Evolutionary conservation across 257 asterid species (phyloP).

Genomic region (Solanum okadae): DNA sequence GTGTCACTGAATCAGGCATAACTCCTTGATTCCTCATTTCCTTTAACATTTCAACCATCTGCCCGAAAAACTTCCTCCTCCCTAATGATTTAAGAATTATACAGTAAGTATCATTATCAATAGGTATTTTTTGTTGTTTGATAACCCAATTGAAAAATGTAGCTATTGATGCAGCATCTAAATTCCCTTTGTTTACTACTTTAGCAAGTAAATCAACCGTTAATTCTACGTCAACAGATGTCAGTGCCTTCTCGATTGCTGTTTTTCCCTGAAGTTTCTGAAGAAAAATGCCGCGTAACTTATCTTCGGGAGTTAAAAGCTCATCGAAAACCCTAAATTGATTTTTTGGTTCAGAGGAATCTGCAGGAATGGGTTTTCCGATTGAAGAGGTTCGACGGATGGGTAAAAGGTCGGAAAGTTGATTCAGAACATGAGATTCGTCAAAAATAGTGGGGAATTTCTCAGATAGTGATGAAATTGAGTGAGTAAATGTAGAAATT

Average conservation of each 20-base stretch:
- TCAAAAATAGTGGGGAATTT: slow-evolving; percentile 2
- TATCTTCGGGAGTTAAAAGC: slow-evolving; percentile 65
- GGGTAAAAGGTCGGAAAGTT: slow-evolving; percentile 55
- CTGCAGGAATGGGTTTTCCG: slow-evolving; percentile 4
- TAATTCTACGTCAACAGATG: slow-evolving; percentile 38
- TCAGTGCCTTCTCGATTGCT: slow-evolving; percentile 36
- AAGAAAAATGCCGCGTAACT: slow-evolving; percentile 71
- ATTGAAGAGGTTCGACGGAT: slow-evolving; percentile 8
- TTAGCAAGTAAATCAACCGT: slow-evolving; percentile 38
- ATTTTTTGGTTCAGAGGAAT: not conserved
- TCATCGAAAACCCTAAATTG: slow-evolving; percentile 25
- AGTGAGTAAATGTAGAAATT: not conserved
- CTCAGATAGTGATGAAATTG: not conserved
- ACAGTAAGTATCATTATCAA: slow-evolving; percentile 22
- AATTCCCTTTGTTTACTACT: slow-evolving; percentile 56
- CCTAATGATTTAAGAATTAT: slow-evolving; percentile 63
- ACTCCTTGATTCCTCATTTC: slow-evolving; percentile 40
- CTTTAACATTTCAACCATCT: slow-evolving; percentile 47
- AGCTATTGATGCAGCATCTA: slow-evolving; percentile 55
- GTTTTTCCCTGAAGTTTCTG: slow-evolving; percentile 42
- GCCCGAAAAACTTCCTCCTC: slow-evolving; percentile 52
- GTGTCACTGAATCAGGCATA: slow-evolving; percentile 38
- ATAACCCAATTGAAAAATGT: slow-evolving; percentile 64
- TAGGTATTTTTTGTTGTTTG: slow-evolving; percentile 25
- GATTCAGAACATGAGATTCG: slow-evolving; percentile 49